Evolutionary conservation across 2,329 filamentous ascomycete species (phyloP), one percentile per base, ranked within the genome.

Genomic region (Aspergillus ibericus): DNA sequence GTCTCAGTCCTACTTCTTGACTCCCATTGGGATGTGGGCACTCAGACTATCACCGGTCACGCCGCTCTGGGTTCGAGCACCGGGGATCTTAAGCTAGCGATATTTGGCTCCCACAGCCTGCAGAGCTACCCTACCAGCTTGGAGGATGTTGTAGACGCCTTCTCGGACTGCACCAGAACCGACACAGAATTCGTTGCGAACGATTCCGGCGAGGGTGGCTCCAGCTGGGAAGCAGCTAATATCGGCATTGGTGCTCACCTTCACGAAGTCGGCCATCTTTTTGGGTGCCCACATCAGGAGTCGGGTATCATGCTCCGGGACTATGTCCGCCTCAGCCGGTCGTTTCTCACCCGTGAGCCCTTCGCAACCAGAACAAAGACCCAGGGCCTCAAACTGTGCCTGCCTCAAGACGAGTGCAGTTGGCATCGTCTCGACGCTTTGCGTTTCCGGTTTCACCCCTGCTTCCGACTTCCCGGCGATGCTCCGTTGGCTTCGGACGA

Each of bases 151-250:
- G 90, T 92, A 4, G 87, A 92, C 18, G 89, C 92, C 5, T 96
- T 98, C 68, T 89, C 86, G 15, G 93, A 98, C 75, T 96, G 92
- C 74, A 96, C 93, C 2, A 86, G 88, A 32, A 97, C 92, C 0
- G 91, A 98, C 71, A 90, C 88, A 9, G 84, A 86, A 38, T 84
- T 85, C 66, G 87, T 96, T 36, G 89, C 90, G 15, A 96, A 97
- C 68, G 91, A 96, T 72, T 91, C 87, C 73, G 89, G 90, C 66
- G 91, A 96, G 65, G 88, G 88, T 6, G 93, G 93, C 22, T 96
- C 91, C 71, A 95, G 88, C 48, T 98, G 93, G 93, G 93, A 98
- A 73, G 88, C 92, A n/a, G 92, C 91, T 25, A 96, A 93, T 67
- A 89, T 96, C 60, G 93, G 93, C 29, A 96, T 98, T 63, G 93